Percentiles rank a stretch among this genome's conserved stretches.
phyloP scores from a whole-genome alignment of 1,284 basidiomycete species.

The Peniophora sp. region DNA sequence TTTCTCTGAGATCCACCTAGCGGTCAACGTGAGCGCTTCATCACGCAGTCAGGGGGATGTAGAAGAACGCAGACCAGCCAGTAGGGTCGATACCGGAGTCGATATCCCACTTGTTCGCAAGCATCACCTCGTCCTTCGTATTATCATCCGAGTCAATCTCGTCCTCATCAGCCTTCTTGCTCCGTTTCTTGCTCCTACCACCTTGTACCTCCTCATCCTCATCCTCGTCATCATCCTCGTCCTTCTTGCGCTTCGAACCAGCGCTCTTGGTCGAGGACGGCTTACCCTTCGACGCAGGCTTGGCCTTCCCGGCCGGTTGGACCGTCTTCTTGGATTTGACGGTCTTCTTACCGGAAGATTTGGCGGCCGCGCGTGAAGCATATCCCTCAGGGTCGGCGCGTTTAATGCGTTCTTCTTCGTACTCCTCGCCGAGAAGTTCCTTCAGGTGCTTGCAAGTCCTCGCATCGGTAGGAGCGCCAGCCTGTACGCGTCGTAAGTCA shows the following conservation, averaged over 20 bases:
- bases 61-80: slow-evolving; percentile 33
- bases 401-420: slow-evolving; percentile 44
- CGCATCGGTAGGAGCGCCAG: slow-evolving; percentile 39
- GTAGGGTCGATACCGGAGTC: slow-evolving; percentile 48
- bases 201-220: slow-evolving; percentile 6
- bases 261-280: background rate
- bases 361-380: slow-evolving; percentile 15
- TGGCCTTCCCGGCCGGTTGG: too few relatives aligned
- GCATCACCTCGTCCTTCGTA: slow-evolving; percentile 35
- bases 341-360: background rate
- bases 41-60: too few relatives aligned
- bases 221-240: slow-evolving; percentile 13
- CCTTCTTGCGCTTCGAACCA: slow-evolving; percentile 13
- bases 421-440: slow-evolving; percentile 47
- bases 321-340: too few relatives aligned
- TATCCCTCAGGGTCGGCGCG: slow-evolving; percentile 38
- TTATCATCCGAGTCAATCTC: slow-evolving; percentile 16
- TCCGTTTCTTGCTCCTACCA: background rate
- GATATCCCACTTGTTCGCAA: slow-evolving; percentile 56
- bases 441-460: slow-evolving; percentile 59
- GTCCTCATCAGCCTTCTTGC: background rate
- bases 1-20: slow-evolving; percentile 55
- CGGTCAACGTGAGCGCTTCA: too few relatives aligned
- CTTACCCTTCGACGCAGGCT: slow-evolving; percentile 8
- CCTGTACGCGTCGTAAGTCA: slow-evolving; percentile 17